Evolutionary conservation across 1,284 basidiomycete genomes (phyloP), one percentile per base, ranked within the genome.

Genomic region (Tylopilus orsonianus): DNA sequence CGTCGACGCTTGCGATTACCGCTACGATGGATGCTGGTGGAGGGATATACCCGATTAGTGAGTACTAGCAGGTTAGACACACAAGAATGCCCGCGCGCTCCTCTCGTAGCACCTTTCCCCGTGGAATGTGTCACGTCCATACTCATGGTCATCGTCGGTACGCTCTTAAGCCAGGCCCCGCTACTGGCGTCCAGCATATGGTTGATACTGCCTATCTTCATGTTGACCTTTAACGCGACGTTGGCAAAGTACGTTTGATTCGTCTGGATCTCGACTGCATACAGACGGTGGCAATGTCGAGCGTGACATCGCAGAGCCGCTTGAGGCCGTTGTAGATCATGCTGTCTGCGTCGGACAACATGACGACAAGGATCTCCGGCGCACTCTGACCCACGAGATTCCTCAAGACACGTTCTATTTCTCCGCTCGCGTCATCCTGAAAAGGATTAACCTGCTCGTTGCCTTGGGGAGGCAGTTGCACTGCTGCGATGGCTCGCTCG

Each of bases 91-190:
- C 43, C 30, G 56, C 61, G 89, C 1, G 83, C 80, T 12, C 83
- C 86, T 10, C 71, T 71, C 42, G 66, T 62, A 62, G 80, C 81
- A 2, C 23, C 5, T 8, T 67, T 71, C 0, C 75, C 77, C 0
- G 81, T 73, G 6, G 85, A 82, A 62, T 91, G 87, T 1, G 85
- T 88, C 2, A 92, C 88, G 57, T 91, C 89, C 68, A 90, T 88
- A 6, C 89, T 89, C 24, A 91, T 78, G 26, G 91, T 64, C 83
- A 92, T 91, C 0, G 87, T 90, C 5, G 80, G 71, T 52, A 62
- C 66, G 49, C 71, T 56, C 51, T 68, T 73, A 32, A 90, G 68
- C 81, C 80, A 85, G 1, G 46, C 45, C 67, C 83, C 78, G 51
- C 70, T 79, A 1, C 60, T 56, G 9, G 65, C 57, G 50, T 85